phyloP scores from a whole-genome alignment of 345 rosid genomes.

The Citrus medica region DNA sequence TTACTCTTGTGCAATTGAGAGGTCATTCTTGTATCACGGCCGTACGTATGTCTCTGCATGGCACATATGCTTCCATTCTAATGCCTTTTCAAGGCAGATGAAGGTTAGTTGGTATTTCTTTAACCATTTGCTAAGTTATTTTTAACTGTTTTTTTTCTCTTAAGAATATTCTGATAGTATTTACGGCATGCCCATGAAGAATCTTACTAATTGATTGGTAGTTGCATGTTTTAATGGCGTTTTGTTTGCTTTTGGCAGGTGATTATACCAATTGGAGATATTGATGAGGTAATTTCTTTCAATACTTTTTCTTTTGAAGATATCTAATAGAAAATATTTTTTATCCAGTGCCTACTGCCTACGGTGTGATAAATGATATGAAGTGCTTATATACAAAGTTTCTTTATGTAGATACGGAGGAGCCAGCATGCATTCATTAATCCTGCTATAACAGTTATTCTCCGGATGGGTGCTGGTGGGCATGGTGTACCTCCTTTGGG shows the following conservation, averaged over 20 bases:
- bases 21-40: constrained; percentile 97
- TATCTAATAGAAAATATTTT: constrained; percentile 5
- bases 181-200: neutral
- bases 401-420: constrained; percentile 64
- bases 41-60: constrained; percentile 98
- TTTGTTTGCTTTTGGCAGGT: constrained; percentile 47
- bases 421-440: constrained; percentile 97
- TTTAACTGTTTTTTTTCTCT: neutral
- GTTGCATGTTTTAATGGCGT: neutral
- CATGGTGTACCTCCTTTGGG: constrained; percentile 99
- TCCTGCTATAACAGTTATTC: constrained; percentile 91
- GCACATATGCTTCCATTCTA: constrained; percentile 98
- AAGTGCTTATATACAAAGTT: constrained; percentile 14
- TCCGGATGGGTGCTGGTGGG: constrained; percentile 99
- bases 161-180: neutral
- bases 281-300: constrained; percentile 68
- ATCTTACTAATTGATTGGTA: neutral
- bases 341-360: constrained; percentile 1
- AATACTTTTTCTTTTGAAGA: neutral
- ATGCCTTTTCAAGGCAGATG: constrained; percentile 97
- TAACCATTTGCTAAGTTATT: neutral
- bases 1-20: constrained; percentile 93
- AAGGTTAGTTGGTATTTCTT: constrained; percentile 53
- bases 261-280: constrained; percentile 86
- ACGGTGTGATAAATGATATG: constrained; percentile 1